Percentiles rank a stretch among this genome's conserved stretches.
phyloP scores from a whole-genome alignment of 805 yeast genomes.

The Priceomyces melissophilus region DNA sequence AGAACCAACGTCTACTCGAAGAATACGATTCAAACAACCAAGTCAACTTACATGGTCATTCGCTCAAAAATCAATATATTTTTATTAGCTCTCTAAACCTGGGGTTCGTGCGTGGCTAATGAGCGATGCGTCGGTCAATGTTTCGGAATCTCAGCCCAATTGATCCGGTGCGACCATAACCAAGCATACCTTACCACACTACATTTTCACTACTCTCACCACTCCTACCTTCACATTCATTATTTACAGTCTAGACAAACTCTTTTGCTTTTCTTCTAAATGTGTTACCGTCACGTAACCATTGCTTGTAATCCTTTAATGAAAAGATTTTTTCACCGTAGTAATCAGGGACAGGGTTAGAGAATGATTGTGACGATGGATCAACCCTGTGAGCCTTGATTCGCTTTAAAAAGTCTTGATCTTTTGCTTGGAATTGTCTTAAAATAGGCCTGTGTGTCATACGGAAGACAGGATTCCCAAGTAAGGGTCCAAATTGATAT shows the following conservation, averaged over 20 bases:
- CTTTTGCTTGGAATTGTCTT: constrained; percentile 53
- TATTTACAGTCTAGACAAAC: constrained; percentile 43
- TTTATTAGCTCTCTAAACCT: too few species aligned
- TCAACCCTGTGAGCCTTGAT: constrained; percentile 81
- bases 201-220: too few species aligned
- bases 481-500: constrained; percentile 75
- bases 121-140: too few species aligned
- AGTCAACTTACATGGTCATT: too few species aligned
- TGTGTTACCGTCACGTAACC: constrained; percentile 94
- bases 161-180: too few species aligned
- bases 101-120: too few species aligned
- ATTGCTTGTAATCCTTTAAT: constrained; percentile 80
- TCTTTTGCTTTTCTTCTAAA: constrained; percentile 79
- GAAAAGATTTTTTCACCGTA: constrained; percentile 95
- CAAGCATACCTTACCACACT: too few species aligned
- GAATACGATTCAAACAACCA: too few species aligned
- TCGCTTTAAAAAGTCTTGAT: constrained; percentile 69
- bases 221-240: too few species aligned
- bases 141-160: too few species aligned
- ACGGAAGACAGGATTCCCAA: constrained; percentile 69
- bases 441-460: constrained; percentile 47
- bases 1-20: too few species aligned
- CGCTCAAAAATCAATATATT: too few species aligned
- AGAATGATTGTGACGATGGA: constrained; percentile 83
- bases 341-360: constrained; percentile 97